phyloP scores from a whole-genome alignment of 2,329 filamentous ascomycete species.

The Nannizziopsis arthrosporioides region DNA sequence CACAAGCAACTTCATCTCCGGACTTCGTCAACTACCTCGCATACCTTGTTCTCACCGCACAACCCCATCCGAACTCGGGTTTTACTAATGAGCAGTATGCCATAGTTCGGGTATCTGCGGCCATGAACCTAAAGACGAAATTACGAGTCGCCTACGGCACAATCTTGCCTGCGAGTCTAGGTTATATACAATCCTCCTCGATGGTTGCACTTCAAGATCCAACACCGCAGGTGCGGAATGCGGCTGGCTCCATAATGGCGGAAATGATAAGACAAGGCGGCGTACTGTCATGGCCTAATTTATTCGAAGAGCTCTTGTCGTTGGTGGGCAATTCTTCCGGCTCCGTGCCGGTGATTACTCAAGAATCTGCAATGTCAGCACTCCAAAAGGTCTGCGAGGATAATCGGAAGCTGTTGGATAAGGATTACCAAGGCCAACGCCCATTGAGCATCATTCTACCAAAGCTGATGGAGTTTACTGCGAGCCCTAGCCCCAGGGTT shows the following conservation, averaged over 20 bases:
- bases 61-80: slow-evolving; percentile 45
- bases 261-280: slow-evolving; percentile 78
- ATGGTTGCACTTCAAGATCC: slow-evolving; percentile 70
- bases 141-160: slow-evolving; percentile 63
- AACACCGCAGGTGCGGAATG: slow-evolving; percentile 70
- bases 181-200: slow-evolving; percentile 67
- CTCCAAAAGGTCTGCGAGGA: slow-evolving; percentile 95
- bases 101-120: slow-evolving; percentile 72
- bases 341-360: slow-evolving; percentile 56
- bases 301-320: slow-evolving; percentile 69
- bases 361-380: slow-evolving; percentile 89
- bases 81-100: slow-evolving; percentile 53
- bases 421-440: slow-evolving; percentile 76
- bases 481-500: slow-evolving; percentile 63
- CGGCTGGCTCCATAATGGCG: slow-evolving; percentile 86
- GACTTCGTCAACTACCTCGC: slow-evolving; percentile 97
- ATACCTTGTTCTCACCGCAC: slow-evolving; percentile 68
- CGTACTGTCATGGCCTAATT: slow-evolving; percentile 79
- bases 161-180: slow-evolving; percentile 60
- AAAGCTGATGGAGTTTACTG: slow-evolving; percentile 77
- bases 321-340: slow-evolving; percentile 64
- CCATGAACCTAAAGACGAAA: slow-evolving; percentile 93
- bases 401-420: slow-evolving; percentile 73
- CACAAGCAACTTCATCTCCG: slow-evolving; percentile 73
- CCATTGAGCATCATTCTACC: slow-evolving; percentile 82